Evolutionary conservation across 2,329 filamentous ascomycete species (phyloP), one percentile per base, ranked within the genome.

Genomic region (Xylariales sp.): DNA sequence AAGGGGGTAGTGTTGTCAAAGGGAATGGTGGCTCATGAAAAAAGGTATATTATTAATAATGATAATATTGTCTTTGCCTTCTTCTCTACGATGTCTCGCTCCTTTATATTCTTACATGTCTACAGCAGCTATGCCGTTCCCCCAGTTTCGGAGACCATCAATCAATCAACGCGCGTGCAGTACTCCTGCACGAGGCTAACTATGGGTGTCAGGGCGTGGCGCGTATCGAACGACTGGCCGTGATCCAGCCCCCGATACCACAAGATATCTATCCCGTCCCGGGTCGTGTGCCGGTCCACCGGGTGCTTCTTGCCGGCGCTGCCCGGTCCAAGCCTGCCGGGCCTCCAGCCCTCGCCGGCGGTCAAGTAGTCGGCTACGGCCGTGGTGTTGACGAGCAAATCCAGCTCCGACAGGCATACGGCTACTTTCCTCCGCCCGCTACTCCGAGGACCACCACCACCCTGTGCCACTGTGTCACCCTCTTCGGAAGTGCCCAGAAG

Each of bases 171-270:
- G n/a, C n/a, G n/a, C n/a, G n/a, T n/a, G n/a, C n/a, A n/a, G n/a
- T n/a, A n/a, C n/a, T n/a, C n/a, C n/a, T n/a, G n/a, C n/a, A n/a
- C n/a, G n/a, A n/a, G n/a, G n/a, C n/a, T n/a, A n/a, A n/a, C n/a
- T n/a, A n/a, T n/a, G n/a, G n/a, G n/a, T n/a, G n/a, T n/a, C n/a
- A n/a, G n/a, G n/a, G n/a, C 44, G 39, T 54, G 28, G 44, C 44
- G 45, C 29, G 53, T 53, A 41, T 74, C 66, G 55, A 81, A 82
- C 1, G 73, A 69, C 50, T 84, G 78, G 13, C 78, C 79, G 55
- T 85, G 82, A 53, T 85, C 80, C 32, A 81, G 61, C 4, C 67
- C 63, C 1, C 73, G 65, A 53, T 76, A 83, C 72, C 78, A 80
- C 2, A 82, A 42, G 2, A 83, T 65, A 46, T 83, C 71, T 6